Conservation (phyloP, 2,329 filamentous ascomycete genomes). For the Raffaelea ambrosiae region DNA sequence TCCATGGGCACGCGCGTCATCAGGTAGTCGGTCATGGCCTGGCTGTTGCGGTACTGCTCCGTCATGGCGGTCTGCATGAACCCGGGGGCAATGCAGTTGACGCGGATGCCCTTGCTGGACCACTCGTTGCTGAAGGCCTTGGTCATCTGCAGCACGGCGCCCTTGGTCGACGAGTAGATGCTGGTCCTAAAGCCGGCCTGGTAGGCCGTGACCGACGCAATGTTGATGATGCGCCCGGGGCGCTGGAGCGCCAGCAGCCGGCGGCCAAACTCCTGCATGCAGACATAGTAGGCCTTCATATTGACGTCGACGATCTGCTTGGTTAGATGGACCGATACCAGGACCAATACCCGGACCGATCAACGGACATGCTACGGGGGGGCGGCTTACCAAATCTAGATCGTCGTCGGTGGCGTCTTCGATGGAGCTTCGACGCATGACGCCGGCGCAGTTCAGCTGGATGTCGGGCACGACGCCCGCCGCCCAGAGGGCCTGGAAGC, state of each 20-base stretch:
- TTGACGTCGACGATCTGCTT: conserved; percentile 67
- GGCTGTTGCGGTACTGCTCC: conserved; percentile 64
- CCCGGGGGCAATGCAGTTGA: conserved; percentile 81
- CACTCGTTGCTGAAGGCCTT: conserved; percentile 83
- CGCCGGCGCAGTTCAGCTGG: conserved; percentile 76
- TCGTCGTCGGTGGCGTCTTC: conserved; percentile 67
- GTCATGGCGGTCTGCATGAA: conserved; percentile 94
- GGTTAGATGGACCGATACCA: no score
- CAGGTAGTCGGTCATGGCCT: conserved; percentile 62
- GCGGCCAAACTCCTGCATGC: conserved; percentile 69
- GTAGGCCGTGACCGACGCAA: conserved; percentile 71
- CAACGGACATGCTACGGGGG: no score
- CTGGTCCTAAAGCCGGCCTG: conserved; percentile 82
- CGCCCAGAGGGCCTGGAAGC: background rate
- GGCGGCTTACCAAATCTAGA: conserved; percentile 41
- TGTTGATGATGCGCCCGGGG: conserved; percentile 71
- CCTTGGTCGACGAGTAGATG: conserved; percentile 78
- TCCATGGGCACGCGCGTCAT: conserved; percentile 72
- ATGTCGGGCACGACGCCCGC: conserved; percentile 31
- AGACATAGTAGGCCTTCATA: conserved; percentile 68
- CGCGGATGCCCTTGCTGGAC: conserved; percentile 64
- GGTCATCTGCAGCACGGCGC: conserved; percentile 73
- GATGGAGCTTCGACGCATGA: conserved; percentile 69
- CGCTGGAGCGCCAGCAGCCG: conserved; percentile 59
- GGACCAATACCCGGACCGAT: no score